Percentiles rank a stretch among this genome's conserved stretches.
Evolutionary conservation across 371 early-diverging fungal species (phyloP).

Genomic region (Mortierella sp.): DNA sequence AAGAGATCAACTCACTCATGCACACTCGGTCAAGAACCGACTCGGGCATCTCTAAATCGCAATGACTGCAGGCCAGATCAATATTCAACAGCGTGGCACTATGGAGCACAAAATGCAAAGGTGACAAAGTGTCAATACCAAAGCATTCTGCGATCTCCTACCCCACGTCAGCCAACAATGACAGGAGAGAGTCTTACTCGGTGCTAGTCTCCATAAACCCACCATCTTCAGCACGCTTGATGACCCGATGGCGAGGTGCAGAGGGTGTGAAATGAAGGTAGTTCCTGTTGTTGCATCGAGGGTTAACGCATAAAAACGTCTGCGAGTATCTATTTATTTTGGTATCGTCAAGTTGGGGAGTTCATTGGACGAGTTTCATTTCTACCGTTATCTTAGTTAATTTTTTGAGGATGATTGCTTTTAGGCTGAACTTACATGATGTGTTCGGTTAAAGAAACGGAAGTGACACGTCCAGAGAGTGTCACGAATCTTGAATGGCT

Average conservation of each 20-base stretch:
- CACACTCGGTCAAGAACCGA: conserved; percentile 46
- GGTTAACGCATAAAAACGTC: conserved; percentile 37
- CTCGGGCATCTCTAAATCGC: conserved; percentile 37
- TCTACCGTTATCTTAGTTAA: too few relatives aligned
- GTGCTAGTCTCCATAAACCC: conserved; percentile 53
- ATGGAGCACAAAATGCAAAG: neutral
- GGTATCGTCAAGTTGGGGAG: too few relatives aligned
- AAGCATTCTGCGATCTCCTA: neutral
- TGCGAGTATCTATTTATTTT: conserved; percentile 42
- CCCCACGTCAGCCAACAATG: neutral
- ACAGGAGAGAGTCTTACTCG: conserved; percentile 1
- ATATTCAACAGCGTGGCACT: conserved; percentile 32
- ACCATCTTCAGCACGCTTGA: conserved; percentile 42
- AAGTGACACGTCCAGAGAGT: conserved; percentile 23
- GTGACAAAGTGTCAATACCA: neutral
- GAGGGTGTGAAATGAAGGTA: conserved; percentile 41
- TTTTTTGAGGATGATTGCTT: too few relatives aligned
- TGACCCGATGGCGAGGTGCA: conserved; percentile 19
- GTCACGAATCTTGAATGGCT: conserved; percentile 28
- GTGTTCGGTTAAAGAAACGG: conserved; percentile 25
- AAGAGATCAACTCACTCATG: conserved; percentile 16
- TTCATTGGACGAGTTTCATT: too few relatives aligned
- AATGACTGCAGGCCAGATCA: conserved; percentile 46
- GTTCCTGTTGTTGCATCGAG: conserved; percentile 42
- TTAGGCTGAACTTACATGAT: conserved; percentile 25